phyloP scores from a whole-genome alignment of 768 basidiomycete genomes.

The Hygrocybe punicea region DNA sequence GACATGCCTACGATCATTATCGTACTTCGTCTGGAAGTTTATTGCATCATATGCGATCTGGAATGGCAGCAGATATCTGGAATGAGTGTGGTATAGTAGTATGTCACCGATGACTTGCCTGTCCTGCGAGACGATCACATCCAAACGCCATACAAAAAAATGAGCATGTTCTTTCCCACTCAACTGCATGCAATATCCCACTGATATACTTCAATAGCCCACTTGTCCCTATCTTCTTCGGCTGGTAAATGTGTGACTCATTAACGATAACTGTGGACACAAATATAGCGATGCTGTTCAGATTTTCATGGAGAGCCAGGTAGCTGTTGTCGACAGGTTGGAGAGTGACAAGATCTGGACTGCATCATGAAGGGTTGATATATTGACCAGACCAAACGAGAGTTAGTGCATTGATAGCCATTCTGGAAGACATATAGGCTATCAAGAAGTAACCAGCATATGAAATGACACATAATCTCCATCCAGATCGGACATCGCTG shows the following conservation, averaged over 20 bases:
- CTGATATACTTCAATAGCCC: too few relatives aligned
- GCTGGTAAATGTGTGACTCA: too few relatives aligned
- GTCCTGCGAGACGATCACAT: not conserved
- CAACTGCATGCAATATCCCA: not conserved
- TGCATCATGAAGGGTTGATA: not conserved
- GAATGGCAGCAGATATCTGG: not conserved
- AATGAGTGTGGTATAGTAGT: not conserved
- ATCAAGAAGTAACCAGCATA: not conserved
- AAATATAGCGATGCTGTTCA: too few relatives aligned
- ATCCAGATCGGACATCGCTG: too few relatives aligned
- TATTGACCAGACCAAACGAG: not conserved
- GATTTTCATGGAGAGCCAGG: too few relatives aligned
- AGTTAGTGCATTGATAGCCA: too few relatives aligned
- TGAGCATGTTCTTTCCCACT: not conserved
- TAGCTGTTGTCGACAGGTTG: too few relatives aligned
- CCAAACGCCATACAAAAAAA: not conserved
- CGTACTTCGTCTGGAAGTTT: too few relatives aligned
- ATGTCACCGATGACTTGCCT: not conserved
- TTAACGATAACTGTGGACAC: too few relatives aligned
- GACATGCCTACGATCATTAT: not conserved
- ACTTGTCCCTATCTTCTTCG: too few relatives aligned
- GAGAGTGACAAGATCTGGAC: not conserved
- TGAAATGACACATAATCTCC: not conserved
- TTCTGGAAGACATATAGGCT: too few relatives aligned
- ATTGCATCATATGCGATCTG: not conserved